A percentile compares a stretch with the other conserved stretches of the same genome.
Conservation (phyloP, 495 filamentous ascomycete genomes). For the Aspergillus diversus region DNA sequence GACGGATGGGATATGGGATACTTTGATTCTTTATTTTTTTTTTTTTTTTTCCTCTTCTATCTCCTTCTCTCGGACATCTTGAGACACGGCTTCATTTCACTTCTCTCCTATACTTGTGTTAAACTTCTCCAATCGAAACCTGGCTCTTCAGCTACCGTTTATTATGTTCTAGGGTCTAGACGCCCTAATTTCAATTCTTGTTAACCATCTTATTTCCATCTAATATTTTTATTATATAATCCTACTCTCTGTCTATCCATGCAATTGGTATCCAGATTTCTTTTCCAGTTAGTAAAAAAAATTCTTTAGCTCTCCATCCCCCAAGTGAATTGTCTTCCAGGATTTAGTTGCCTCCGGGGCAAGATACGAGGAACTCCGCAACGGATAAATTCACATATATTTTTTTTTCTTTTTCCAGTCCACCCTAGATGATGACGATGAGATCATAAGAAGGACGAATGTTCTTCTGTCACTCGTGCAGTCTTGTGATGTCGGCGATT, state of each 20-base stretch:
- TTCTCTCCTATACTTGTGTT: constrained; percentile 12
- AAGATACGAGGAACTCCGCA: too few relatives aligned
- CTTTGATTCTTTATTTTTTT: constrained; percentile 24
- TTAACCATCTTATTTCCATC: neutral
- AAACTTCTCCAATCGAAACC: constrained; percentile 17
- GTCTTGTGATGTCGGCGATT: neutral
- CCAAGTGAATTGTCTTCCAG: too few relatives aligned
- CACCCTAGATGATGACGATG: too few relatives aligned
- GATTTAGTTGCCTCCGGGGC: too few relatives aligned
- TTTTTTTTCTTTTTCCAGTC: too few relatives aligned
- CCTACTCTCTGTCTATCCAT: too few relatives aligned
- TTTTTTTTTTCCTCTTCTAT: constrained; percentile 19
- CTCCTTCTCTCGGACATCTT: neutral
- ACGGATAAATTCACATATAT: too few relatives aligned
- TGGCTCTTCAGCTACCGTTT: constrained; percentile 25
- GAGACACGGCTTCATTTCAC: constrained; percentile 10
- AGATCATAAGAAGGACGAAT: too few relatives aligned
- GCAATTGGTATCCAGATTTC: too few relatives aligned
- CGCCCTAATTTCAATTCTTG: constrained; percentile 12
- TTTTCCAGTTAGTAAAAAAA: too few relatives aligned
- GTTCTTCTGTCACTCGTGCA: too few relatives aligned
- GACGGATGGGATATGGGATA: constrained; percentile 34
- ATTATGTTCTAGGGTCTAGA: constrained; percentile 14
- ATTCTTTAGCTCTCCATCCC: too few relatives aligned
- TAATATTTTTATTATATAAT: neutral